Evolutionary conservation across 176 grass and related monocot genomes (phyloP).

Genomic region (Pontederia crassipes): DNA sequence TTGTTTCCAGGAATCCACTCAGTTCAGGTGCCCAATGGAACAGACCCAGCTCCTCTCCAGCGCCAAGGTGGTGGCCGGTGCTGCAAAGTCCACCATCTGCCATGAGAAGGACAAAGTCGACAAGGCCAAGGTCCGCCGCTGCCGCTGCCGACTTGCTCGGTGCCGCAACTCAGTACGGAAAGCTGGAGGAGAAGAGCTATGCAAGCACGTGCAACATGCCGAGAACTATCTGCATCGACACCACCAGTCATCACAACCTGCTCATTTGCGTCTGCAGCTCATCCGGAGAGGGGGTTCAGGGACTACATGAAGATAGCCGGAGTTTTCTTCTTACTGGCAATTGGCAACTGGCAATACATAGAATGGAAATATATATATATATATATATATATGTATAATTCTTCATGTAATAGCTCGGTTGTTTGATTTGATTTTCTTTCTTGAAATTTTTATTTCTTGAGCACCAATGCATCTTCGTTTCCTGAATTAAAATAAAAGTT

Average conservation of each 20-base stretch:
- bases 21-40: not conserved
- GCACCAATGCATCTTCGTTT: no score
- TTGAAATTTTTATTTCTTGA: no score
- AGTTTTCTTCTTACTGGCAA: not conserved
- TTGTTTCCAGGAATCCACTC: not conserved
- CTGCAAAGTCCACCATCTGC: conserved; percentile 20
- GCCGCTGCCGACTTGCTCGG: conserved; percentile 24
- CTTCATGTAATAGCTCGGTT: no score
- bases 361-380: no score
- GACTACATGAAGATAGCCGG: conserved; percentile 23
- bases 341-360: no score
- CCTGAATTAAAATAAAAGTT: no score
- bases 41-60: conserved; percentile 26
- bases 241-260: not conserved
- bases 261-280: not conserved
- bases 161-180: conserved; percentile 28
- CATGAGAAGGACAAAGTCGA: conserved; percentile 23
- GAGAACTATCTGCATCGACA: conserved; percentile 26
- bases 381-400: no score
- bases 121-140: conserved; percentile 17
- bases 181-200: conserved; percentile 19
- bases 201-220: conserved; percentile 25
- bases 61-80: conserved; percentile 17
- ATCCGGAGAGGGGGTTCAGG: conserved; percentile 13
- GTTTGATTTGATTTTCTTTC: no score